Conservation (phyloP, 2,329 filamentous ascomycete species). For the Kalmusia sp. region DNA sequence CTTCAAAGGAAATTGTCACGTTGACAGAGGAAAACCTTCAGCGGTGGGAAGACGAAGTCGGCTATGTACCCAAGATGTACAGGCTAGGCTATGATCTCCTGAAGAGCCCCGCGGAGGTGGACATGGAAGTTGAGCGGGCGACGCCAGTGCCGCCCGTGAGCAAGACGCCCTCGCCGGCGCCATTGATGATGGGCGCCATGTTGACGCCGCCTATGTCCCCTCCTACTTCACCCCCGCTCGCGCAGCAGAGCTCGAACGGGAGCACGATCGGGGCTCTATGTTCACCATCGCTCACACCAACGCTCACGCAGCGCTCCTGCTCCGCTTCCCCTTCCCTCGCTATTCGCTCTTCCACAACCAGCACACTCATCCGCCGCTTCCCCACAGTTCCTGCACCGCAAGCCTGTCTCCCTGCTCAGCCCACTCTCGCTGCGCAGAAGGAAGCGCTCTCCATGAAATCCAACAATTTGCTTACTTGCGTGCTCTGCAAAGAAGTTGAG, state of each 20-base stretch:
- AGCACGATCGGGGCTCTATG: background rate
- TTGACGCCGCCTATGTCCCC: constrained; percentile 9
- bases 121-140: constrained; percentile 9
- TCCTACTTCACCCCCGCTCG: constrained; percentile 1
- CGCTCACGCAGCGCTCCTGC: background rate
- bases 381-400: background rate
- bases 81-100: constrained; percentile 8
- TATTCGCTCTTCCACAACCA: constrained; percentile 3
- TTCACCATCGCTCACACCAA: background rate
- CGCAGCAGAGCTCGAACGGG: background rate
- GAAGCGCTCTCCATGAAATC: background rate
- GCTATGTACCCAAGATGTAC: constrained; percentile 17
- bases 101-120: constrained; percentile 1
- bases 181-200: background rate
- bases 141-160: background rate
- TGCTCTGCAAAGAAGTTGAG: constrained; percentile 33
- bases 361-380: background rate
- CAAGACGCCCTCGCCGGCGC: background rate
- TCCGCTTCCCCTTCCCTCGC: background rate
- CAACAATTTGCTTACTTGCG: constrained; percentile 23
- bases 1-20: background rate
- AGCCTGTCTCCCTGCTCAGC: background rate
- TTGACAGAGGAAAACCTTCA: constrained; percentile 22
- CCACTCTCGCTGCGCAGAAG: constrained; percentile 1
- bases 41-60: constrained; percentile 19